Evolutionary conservation across 441 rosid species (phyloP), one percentile per base, ranked within the genome.

Genomic region (Syzygium syzygioides): DNA sequence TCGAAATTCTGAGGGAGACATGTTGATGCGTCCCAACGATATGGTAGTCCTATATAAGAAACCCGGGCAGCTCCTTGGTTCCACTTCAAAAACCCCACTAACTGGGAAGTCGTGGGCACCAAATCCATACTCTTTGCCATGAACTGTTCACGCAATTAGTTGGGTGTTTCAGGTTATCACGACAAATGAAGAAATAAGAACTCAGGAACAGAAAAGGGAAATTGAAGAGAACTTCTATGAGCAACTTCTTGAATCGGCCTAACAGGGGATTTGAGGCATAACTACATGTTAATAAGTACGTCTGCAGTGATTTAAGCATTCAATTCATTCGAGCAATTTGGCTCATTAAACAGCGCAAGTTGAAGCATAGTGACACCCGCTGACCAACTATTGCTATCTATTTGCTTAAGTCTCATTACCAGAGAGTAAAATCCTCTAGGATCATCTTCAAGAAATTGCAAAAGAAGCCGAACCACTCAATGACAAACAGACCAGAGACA

Each of bases 1-100:
- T 87, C 94, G 93, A 85, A 93, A 94, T 88, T 94, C 97, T 59
- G 92, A 86, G 45, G 91, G 90, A 86, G 93, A 89, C 96, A 96
- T 94, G 53, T 86, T 91, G 90, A 91, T 87, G 79, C 55, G 86
- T 25, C 97, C 98, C 86, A 96, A 54, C 1, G 68, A 55, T 86
- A 96, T 87, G 64, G 97, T 93, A 89, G 92, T 90, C 91, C 98
- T 92, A 86, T 89, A 96, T 60, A 93, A 91, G 86, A 95, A 96
- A 89, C 97, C 98, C 0, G 97, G 98, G 89, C 97, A 96, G 89
- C 91, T 93, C 93, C 87, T 94, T 55, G 97, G 97, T 88, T 96
- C 98, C 87, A 95, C 97, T 91, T 96, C 97, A 88, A 96, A 96
- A 91, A 96, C 97, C 86, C 98, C 97, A 87, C 97, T 96, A 83